Conservation (phyloP, 208 protist species). For the Borovskyia barvae region DNA sequence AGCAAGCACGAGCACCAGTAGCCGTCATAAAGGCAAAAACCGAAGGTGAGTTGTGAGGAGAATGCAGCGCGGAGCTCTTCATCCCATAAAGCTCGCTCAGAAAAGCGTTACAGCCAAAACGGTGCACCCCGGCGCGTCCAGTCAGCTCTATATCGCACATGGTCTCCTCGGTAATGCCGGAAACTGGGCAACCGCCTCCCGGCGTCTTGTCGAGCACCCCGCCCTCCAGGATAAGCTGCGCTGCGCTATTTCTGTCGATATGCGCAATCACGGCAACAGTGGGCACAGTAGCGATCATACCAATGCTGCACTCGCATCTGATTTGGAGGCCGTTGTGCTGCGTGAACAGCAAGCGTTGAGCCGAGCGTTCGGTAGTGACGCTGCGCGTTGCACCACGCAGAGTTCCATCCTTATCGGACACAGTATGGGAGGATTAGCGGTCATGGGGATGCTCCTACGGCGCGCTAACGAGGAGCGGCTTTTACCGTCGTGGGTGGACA, state of each 20-base stretch:
- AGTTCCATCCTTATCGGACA: slow-evolving; percentile 71
- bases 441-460: slow-evolving; percentile 67
- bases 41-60: too few species aligned
- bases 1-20: not conserved
- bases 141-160: slow-evolving; percentile 65
- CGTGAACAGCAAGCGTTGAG: slow-evolving; percentile 28
- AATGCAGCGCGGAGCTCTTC: slow-evolving; percentile 1
- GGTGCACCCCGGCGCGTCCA: slow-evolving; percentile 13
- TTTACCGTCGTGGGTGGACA: slow-evolving; percentile 25
- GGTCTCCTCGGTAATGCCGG: slow-evolving; percentile 71
- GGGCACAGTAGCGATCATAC: slow-evolving; percentile 54
- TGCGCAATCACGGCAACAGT: slow-evolving; percentile 85
- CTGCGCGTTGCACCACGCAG: slow-evolving; percentile 8
- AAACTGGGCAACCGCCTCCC: slow-evolving; percentile 73
- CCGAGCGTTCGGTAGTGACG: slow-evolving; percentile 1
- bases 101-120: slow-evolving; percentile 25
- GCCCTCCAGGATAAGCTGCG: slow-evolving; percentile 35
- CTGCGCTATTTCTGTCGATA: slow-evolving; percentile 56
- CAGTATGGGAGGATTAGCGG: slow-evolving; percentile 85
- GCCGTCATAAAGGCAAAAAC: too few species aligned
- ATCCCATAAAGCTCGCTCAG: slow-evolving; percentile 22
- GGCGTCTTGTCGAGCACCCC: slow-evolving; percentile 43
- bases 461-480: slow-evolving; percentile 69
- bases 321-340: slow-evolving; percentile 66
- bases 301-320: slow-evolving; percentile 64